These are phyloP conservation scores for Fusarium sp. DNA, from an alignment of 2,329 filamentous ascomycete genomes.

Conservation along the genomic window DNA sequence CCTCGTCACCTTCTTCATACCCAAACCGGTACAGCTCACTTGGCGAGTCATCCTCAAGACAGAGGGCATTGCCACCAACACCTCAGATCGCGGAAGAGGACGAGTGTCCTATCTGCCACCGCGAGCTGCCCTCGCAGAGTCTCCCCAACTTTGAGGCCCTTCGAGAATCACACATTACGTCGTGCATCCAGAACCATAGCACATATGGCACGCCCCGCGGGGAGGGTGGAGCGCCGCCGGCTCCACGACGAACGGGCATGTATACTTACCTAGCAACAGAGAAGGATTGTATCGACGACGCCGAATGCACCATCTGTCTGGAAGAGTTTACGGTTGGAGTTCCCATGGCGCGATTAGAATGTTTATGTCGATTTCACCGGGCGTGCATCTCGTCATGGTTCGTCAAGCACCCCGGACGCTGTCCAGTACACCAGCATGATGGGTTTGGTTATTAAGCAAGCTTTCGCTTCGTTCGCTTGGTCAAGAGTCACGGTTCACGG, in stretches of 20 bases:
- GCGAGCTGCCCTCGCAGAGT: slow-evolving; percentile 70
- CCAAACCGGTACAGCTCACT: slow-evolving; percentile 47
- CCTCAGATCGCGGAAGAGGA: slow-evolving; percentile 76
- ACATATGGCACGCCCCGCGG: slow-evolving; percentile 54
- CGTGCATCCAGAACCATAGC: slow-evolving; percentile 67
- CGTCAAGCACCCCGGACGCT: slow-evolving; percentile 69
- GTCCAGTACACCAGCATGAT: slow-evolving; percentile 74
- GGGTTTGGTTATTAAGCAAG: slow-evolving; percentile 61
- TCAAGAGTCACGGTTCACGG: slow-evolving; percentile 3
- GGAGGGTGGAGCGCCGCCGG: slow-evolving; percentile 42
- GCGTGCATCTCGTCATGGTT: slow-evolving; percentile 73
- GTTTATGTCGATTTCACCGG: slow-evolving; percentile 72
- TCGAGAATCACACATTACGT: slow-evolving; percentile 68
- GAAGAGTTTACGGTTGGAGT: slow-evolving; percentile 73
- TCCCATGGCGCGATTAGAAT: slow-evolving; percentile 73
- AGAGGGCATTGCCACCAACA: slow-evolving; percentile 54
- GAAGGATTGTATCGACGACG: slow-evolving; percentile 75
- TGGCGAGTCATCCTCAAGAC: slow-evolving; percentile 50
- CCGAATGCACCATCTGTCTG: slow-evolving; percentile 75
- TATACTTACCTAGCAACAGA: slow-evolving; percentile 73
- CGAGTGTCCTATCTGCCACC: slow-evolving; percentile 81
- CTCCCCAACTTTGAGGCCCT: slow-evolving; percentile 64
- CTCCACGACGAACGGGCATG: slow-evolving; percentile 66
- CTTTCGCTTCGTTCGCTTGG: slow-evolving; percentile 3
- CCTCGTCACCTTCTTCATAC: slow-evolving; percentile 46